phyloP scores from a whole-genome alignment of 306 rosid genomes.

The Dalbergia oliveri region DNA sequence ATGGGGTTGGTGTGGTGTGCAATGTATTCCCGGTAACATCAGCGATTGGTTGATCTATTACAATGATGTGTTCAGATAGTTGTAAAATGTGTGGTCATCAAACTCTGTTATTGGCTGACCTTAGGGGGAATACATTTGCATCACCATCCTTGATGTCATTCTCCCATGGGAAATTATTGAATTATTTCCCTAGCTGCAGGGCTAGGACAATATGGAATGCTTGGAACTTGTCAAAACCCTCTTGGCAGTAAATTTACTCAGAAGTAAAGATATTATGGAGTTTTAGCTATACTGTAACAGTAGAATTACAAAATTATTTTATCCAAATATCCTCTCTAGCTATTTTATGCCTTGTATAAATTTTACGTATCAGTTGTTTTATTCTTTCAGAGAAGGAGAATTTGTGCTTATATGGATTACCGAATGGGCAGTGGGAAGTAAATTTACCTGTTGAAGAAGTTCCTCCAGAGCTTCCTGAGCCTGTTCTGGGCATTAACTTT shows the following conservation, averaged over 20 bases:
- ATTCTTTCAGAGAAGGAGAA: conserved; percentile 88
- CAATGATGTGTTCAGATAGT: neutral
- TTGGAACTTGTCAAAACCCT: conserved; percentile 39
- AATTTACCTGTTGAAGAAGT: conserved; percentile 96
- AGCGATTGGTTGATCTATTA: neutral
- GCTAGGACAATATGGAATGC: conserved; percentile 18
- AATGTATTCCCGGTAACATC: neutral
- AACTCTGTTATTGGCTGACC: conserved; percentile 1
- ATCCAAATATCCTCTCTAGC: conserved; percentile 29
- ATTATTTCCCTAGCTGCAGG: conserved; percentile 12
- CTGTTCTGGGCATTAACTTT: conserved; percentile 91
- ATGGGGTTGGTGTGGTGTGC: conserved; percentile 8
- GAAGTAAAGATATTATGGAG: conserved; percentile 27
- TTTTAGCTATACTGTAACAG: neutral
- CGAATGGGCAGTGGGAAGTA: conserved; percentile 91
- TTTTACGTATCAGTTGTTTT: conserved; percentile 32
- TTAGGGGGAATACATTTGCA: neutral
- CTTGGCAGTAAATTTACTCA: conserved; percentile 4
- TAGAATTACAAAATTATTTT: conserved; percentile 2
- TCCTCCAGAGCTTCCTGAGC: conserved; percentile 97
- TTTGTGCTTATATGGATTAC: conserved; percentile 87
- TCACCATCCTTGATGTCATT: conserved; percentile 1
- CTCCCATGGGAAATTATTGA: conserved; percentile 28
- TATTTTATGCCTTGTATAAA: conserved; percentile 26
- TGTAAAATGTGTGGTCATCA: neutral